Evolutionary conservation across 2,329 filamentous ascomycete genomes (phyloP), one percentile per base, ranked within the genome.

Genomic region (Penicillium sp.): DNA sequence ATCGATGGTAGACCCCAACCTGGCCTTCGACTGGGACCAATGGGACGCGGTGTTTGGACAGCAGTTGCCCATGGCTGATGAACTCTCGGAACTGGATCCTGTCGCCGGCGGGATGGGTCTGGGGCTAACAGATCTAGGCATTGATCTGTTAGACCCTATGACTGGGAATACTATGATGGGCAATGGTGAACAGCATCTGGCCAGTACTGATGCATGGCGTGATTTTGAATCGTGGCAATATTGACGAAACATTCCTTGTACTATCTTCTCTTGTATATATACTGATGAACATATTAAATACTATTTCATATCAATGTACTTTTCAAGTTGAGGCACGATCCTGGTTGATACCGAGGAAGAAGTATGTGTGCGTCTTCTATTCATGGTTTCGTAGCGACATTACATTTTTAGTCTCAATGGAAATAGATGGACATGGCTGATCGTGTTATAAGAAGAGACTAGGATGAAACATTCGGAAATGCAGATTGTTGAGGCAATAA

Each of bases 1-100:
- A 1, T 72, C 68, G 1, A 69, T 73, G 67, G 62, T 73, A 8
- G 73, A 74, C 20, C 69, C 72, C 8, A 76, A 75, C 47, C 53
- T 76, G 20, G 72, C 75, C 54, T 79, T 79, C 61, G 76, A 79
- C 63, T 79, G 76, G 76, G 76, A 78, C 53, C 70, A 76, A 61
- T 79, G 76, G 76, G 76, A 79, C 52, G 73, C 75, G 6, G 75
- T 78, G 2, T 79, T 79, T 52, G 75, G 76, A 1, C 75, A 77
- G 54, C 74, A 77, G 58, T 63, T 77, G 12, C 72, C 73, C 14
- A 71, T 77, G 18, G 69, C 74, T 0, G 74, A 76, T 57, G 74
- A 75, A 35, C 57, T 74, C 12, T 75, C 76, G 71, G 74, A 76
- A 55, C 58, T 76, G 14, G 74, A 77, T 52, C 68, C 72, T 3